Percentiles rank a stretch among this genome's conserved stretches.
These are phyloP conservation scores for Cystobasidium tubakii DNA, from an alignment of 768 basidiomycete species.

Conservation along the genomic window DNA sequence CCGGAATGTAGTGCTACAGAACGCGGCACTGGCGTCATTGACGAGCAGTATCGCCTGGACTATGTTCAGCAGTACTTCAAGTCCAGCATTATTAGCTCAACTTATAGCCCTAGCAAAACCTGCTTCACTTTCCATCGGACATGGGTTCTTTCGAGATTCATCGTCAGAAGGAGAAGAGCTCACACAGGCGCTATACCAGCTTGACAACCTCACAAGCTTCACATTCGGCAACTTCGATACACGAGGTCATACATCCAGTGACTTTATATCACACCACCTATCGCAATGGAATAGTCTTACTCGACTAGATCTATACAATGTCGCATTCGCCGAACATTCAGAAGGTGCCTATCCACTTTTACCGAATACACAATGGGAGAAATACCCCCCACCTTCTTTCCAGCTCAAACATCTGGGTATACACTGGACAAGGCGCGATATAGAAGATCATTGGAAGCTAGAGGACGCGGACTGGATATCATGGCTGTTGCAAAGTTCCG, in stretches of 20 bases:
- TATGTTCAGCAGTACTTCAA: neutral
- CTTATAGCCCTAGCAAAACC: neutral
- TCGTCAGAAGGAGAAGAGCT: neutral
- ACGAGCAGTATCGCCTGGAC: conserved; percentile 17
- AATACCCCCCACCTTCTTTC: conserved; percentile 18
- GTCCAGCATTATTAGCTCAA: conserved; percentile 9
- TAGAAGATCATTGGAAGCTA: neutral
- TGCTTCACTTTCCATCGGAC: neutral
- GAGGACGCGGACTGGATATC: neutral
- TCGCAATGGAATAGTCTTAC: conserved; percentile 10
- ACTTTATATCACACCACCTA: conserved; percentile 14
- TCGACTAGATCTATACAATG: conserved; percentile 13
- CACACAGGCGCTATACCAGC: neutral
- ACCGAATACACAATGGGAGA: conserved; percentile 11
- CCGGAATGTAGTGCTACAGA: neutral
- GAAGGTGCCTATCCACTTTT: neutral
- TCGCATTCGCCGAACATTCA: neutral
- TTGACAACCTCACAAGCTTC: neutral
- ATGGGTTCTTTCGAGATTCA: conserved; percentile 3
- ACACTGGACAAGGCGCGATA: neutral
- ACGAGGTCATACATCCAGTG: conserved; percentile 7
- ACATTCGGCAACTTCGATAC: conserved; percentile 22
- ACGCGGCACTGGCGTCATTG: neutral
- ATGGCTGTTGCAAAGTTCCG: conserved; percentile 7
- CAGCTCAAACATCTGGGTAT: conserved; percentile 7